Evolutionary conservation across 1,139 yeast genomes (phyloP).

Genomic region (Pichia sp.): DNA sequence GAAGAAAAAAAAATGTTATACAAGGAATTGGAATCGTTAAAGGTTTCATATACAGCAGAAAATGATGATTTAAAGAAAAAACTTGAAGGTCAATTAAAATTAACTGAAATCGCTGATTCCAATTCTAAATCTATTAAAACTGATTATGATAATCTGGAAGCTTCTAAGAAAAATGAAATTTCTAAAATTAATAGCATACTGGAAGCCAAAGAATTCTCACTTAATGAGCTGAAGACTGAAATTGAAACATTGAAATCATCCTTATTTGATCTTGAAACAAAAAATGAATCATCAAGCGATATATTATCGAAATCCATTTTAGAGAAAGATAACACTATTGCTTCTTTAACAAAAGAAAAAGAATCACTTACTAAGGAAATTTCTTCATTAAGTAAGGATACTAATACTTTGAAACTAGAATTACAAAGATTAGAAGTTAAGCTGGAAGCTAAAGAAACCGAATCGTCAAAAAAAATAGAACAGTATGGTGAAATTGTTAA

Average conservation of each 20-base stretch:
- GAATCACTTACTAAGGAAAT: background rate
- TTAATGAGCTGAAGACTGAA: background rate
- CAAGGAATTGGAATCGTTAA: background rate
- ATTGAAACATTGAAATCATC: background rate
- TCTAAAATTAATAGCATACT: background rate
- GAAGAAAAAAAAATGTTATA: background rate
- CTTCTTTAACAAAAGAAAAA: background rate
- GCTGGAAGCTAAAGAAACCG: background rate
- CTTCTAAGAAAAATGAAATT: background rate
- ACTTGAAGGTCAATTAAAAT: conserved; percentile 5
- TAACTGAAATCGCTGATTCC: conserved; percentile 1
- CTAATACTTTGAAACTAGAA: background rate
- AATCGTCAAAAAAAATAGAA: background rate
- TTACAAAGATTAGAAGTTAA: background rate
- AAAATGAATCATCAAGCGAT: background rate
- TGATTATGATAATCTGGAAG: background rate
- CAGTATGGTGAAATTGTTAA: background rate
- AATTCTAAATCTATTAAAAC: background rate
- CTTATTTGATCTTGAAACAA: background rate
- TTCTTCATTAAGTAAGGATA: background rate
- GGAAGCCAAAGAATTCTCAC: background rate
- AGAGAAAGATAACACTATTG: background rate
- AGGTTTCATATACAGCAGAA: background rate
- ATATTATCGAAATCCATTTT: background rate
- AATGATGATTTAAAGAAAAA: background rate